Evolutionary conservation across 2,329 filamentous ascomycete genomes (phyloP), one percentile per base, ranked within the genome.

Genomic region (Aspergillus fijiensis): DNA sequence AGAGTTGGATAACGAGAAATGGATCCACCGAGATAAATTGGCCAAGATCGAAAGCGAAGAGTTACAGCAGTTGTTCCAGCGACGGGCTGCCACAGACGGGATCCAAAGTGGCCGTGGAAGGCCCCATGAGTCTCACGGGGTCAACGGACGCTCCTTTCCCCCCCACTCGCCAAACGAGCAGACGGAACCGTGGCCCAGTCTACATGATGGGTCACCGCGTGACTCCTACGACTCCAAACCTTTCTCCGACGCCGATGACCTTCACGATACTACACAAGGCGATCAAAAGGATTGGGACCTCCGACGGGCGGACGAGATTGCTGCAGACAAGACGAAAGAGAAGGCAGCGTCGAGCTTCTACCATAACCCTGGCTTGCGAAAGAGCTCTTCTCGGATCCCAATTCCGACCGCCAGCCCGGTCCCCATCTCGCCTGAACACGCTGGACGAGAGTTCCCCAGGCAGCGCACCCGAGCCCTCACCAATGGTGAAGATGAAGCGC

Each of bases 371-470:
- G 65, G 79, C 73, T 64, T 82, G 73, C 70, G 89, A 83, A 77
- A 85, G 81, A 79, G 85, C 78, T 79, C 84, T 3, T 96, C 94
- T 49, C 87, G 91, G 57, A 97, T 99, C 72, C 95, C 95, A 1
- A 83, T 98, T 42, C 87, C 92, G 31, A 93, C 91, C 69, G 80
- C 85, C 14, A 96, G 91, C 72, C 89, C 90, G 2, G 84, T 87
- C 21, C 92, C 92, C 11, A 88, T 96, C 60, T 85, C 90, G 2
- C 75, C 84, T 55, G 86, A 89, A 53, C 86, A 88, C 64, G 81
- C 91, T 50, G 92, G 94, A 65, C 86, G 92, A 64, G 89, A 92
- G 67, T 87, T 85, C 25, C 87, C 87, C 23, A 80, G 89, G 49
- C 79, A 83, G 57, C 85, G 92, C 60, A 84, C 81, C 57, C 78